Evolutionary conservation across 768 basidiomycete genomes (phyloP).

Genomic region (Peribolospora kevripleyi): DNA sequence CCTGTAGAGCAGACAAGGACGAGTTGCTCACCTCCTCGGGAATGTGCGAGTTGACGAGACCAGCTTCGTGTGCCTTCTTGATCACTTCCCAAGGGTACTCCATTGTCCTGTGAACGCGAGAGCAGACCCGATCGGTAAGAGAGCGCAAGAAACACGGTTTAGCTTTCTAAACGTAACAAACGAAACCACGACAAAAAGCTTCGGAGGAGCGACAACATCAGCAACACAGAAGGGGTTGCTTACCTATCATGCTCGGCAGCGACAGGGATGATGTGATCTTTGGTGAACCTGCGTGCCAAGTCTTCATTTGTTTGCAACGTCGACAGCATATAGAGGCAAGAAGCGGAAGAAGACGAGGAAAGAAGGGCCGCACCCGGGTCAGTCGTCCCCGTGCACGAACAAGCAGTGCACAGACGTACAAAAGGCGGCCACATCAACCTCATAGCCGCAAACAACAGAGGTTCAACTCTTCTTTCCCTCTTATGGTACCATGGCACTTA

Average conservation of each 20-base stretch:
- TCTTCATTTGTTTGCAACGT: conserved; percentile 6
- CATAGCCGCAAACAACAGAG: too few relatives aligned
- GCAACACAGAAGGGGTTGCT: conserved; percentile 12
- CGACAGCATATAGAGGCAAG: too few relatives aligned
- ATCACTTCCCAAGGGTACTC: conserved; percentile 21
- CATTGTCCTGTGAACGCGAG: background rate
- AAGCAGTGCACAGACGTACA: too few relatives aligned
- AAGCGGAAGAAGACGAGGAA: too few relatives aligned
- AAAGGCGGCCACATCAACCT: too few relatives aligned
- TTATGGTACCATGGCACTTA: too few relatives aligned
- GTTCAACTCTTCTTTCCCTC: too few relatives aligned
- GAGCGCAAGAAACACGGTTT: background rate
- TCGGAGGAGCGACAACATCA: conserved; percentile 1
- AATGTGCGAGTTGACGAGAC: conserved; percentile 21
- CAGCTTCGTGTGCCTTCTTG: conserved; percentile 20
- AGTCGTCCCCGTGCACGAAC: too few relatives aligned
- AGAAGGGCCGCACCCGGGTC: too few relatives aligned
- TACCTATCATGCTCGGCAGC: conserved; percentile 20
- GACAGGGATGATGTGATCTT: conserved; percentile 18
- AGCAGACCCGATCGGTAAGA: background rate
- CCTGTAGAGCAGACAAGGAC: background rate
- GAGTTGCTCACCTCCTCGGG: conserved; percentile 17
- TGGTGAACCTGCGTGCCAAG: conserved; percentile 14
- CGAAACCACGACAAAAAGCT: background rate
- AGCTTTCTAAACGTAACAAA: too few relatives aligned